phyloP scores from a whole-genome alignment of 768 basidiomycete species.

The Boletus sensibilis region DNA sequence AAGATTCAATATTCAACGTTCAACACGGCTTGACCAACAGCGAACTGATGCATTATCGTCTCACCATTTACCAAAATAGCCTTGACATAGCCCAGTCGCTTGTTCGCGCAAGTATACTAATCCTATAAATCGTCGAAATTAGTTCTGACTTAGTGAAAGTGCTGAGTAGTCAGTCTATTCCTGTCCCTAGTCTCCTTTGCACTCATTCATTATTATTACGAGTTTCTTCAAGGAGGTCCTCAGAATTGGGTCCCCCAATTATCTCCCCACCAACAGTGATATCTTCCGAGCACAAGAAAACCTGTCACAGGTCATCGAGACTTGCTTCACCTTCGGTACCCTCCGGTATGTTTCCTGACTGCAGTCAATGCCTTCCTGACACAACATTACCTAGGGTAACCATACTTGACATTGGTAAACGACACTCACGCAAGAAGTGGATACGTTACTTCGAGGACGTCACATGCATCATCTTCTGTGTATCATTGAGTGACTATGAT shows the following conservation, averaged over 20 bases:
- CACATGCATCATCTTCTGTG: background rate
- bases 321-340: background rate
- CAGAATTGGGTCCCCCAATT: slow-evolving; percentile 1
- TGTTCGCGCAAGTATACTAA: background rate
- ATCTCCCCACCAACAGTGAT: background rate
- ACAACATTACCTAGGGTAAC: background rate
- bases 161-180: slow-evolving; percentile 1
- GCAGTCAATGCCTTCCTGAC: background rate
- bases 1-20: too few relatives aligned
- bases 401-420: background rate
- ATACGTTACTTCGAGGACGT: background rate
- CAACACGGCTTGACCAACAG: slow-evolving; percentile 2
- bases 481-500: background rate
- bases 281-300: background rate
- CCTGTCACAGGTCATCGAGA: background rate
- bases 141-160: background rate
- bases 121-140: background rate
- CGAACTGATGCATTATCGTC: background rate
- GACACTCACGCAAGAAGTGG: background rate
- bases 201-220: background rate
- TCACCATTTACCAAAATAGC: background rate
- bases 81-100: background rate
- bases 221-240: slow-evolving; percentile 2
- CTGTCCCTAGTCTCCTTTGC: background rate
- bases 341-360: background rate